Base-by-base conservation (phyloP, 352 stramenopile genomes). In the Phytophthora multivora region DNA sequence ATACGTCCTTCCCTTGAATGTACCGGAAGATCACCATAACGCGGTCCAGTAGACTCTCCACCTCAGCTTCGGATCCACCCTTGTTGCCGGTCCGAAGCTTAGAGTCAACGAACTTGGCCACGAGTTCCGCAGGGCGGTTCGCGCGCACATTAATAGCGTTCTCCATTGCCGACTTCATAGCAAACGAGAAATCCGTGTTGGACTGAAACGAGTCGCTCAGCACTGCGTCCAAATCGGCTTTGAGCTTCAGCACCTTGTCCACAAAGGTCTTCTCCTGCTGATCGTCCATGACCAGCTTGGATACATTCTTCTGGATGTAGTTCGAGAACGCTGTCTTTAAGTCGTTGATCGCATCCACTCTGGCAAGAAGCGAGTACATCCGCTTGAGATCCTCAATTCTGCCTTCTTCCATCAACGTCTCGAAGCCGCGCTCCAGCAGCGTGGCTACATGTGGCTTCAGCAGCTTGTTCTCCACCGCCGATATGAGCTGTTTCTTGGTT, bases 1-100 rank as follows among this genome's bases (percentile, higher is more conserved):
- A 99, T 23, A 99, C 93, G 73, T 99, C 97, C 65, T 99, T 99
- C 53, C 91, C 95, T 62, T 98, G 91, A 38, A 98, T 83, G 73
- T 98, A 98, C 10, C 87, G 82, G 63, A 99, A 99, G 43, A 99
- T 89, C 10, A 97, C 77, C 75, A 99, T 98, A 35, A 98, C 88
- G 31, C 93, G 84, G 38, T 97, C 91, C 42, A 98, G 61, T 10
- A 96, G 64, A 25, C 51, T 75, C 59, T 98, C 93, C 3, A 97
- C 80, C 55, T 98, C 90, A 11, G 77, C 79, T 59, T 97, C 91
- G 7, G 80, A 91, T 8, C 79, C 88, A 28, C 85, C 83, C 54
- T 95, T 96, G 64, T 93, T 93, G 13, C 84, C 86, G 3, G 80
- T 89, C 39, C 90, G 88, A 41, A 98, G 67, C 66, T 97, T 95